Percentiles rank a stretch among this genome's conserved stretches.
Conservation (phyloP, 1,139 yeast genomes). For the Tardiomyces digboiensis region DNA sequence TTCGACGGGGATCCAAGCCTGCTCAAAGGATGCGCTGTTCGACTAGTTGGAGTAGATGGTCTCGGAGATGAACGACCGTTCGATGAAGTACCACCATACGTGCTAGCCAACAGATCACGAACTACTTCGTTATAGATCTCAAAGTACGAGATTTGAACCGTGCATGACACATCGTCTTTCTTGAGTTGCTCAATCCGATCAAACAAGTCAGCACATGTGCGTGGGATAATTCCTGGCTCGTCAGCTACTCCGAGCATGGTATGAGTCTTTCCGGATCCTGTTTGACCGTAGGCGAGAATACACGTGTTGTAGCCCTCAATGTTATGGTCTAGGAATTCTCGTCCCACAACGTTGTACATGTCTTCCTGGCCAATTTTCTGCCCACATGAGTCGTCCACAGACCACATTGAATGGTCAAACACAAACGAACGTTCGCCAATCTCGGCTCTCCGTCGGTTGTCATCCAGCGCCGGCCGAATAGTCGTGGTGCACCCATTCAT, state of each 20-base stretch:
- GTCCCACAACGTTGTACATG: constrained; percentile 47
- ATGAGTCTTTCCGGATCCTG: constrained; percentile 64
- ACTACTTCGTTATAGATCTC: constrained; percentile 55
- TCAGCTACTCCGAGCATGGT: constrained; percentile 58
- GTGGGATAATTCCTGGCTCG: constrained; percentile 54
- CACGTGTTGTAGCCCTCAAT: constrained; percentile 67
- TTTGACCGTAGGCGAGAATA: constrained; percentile 68
- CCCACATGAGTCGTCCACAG: constrained; percentile 31
- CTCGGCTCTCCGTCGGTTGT: constrained; percentile 13
- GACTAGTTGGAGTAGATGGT: not conserved
- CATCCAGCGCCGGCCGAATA: constrained; percentile 1
- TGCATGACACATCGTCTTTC: constrained; percentile 38
- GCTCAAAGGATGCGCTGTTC: not conserved
- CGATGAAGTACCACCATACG: not conserved
- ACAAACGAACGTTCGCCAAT: constrained; percentile 32
- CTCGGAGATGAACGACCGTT: not conserved
- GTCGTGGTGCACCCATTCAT: constrained; percentile 3
- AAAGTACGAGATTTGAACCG: constrained; percentile 50
- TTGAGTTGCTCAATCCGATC: constrained; percentile 31
- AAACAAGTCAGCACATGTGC: constrained; percentile 47
- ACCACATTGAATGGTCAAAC: constrained; percentile 56
- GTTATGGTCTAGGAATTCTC: constrained; percentile 50
- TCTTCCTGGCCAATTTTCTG: constrained; percentile 37
- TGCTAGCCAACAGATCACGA: constrained; percentile 10
- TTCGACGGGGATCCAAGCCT: not conserved